phyloP scores from a whole-genome alignment of 768 basidiomycete species.

The Hygrocybe punicea region DNA sequence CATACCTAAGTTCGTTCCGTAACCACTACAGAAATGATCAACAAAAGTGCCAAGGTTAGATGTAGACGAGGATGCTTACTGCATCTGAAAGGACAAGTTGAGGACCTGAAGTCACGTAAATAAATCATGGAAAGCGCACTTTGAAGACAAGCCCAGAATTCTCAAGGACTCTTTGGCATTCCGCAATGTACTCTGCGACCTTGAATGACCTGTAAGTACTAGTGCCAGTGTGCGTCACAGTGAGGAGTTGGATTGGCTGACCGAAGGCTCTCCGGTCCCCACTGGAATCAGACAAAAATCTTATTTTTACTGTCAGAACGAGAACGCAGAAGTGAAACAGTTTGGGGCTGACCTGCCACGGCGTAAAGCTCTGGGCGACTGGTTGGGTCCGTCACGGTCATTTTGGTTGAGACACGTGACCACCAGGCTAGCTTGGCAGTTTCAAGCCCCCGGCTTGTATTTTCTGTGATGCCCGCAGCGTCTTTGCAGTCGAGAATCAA shows the following conservation, averaged over 20 bases:
- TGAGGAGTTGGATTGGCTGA: slow-evolving; percentile 35
- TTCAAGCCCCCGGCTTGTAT: too few species aligned
- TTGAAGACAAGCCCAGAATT: slow-evolving; percentile 80
- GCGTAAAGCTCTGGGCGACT: slow-evolving; percentile 59
- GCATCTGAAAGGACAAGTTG: slow-evolving; percentile 48
- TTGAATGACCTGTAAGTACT: slow-evolving; percentile 20
- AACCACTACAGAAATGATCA: slow-evolving; percentile 52
- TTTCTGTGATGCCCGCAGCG: slow-evolving; percentile 38
- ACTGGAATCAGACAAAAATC: slow-evolving; percentile 90
- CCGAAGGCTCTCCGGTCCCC: slow-evolving; percentile 71
- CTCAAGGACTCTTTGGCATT: slow-evolving; percentile 80
- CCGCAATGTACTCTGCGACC: slow-evolving; percentile 76
- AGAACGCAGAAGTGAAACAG: background rate
- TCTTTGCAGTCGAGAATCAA: slow-evolving; percentile 57
- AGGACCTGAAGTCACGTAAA: slow-evolving; percentile 2
- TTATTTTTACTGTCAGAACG: slow-evolving; percentile 22
- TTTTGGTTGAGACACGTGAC: slow-evolving; percentile 11
- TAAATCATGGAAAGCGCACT: slow-evolving; percentile 39
- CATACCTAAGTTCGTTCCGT: slow-evolving; percentile 84
- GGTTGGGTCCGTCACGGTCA: background rate
- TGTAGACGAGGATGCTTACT: slow-evolving; percentile 43
- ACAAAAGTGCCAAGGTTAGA: background rate
- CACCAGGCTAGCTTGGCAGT: too few species aligned
- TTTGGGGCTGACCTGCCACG: slow-evolving; percentile 55
- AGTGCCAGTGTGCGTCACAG: background rate